Percentiles rank a stretch among this genome's conserved stretches.
Conservation (phyloP, 2,329 filamentous ascomycete species). For the Cercospora zeina region DNA sequence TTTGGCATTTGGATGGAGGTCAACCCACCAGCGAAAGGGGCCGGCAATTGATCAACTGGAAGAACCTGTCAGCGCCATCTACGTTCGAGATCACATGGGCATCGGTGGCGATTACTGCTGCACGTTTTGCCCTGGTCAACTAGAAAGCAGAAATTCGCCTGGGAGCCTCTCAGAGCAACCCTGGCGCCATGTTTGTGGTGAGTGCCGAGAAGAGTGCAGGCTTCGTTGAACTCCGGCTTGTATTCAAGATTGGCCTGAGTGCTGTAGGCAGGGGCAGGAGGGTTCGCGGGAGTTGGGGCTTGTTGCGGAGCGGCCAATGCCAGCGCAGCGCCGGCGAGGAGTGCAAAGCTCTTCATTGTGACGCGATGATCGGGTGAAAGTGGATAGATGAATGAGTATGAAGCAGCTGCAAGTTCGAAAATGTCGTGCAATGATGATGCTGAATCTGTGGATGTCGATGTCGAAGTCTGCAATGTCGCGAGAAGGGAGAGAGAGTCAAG, state of each 20-base stretch:
- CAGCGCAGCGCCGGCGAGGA: neutral
- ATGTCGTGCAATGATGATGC: neutral
- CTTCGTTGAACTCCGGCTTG: slow-evolving; percentile 14
- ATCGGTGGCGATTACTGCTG: slow-evolving; percentile 10
- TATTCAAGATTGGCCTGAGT: neutral
- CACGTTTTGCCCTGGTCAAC: slow-evolving; percentile 2
- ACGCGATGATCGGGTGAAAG: neutral
- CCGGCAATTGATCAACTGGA: slow-evolving; percentile 17
- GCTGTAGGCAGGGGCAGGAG: neutral
- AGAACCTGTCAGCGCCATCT: neutral
- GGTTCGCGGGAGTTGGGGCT: too few species aligned
- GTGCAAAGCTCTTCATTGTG: slow-evolving; percentile 1
- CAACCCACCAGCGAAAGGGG: slow-evolving; percentile 15
- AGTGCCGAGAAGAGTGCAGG: slow-evolving; percentile 20
- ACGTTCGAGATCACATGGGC: neutral
- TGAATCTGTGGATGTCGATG: neutral
- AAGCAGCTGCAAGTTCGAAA: neutral
- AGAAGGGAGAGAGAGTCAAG: neutral
- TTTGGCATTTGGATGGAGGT: slow-evolving; percentile 14
- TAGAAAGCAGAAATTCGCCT: slow-evolving; percentile 16
- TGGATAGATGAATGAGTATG: neutral
- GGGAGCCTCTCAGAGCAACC: too few species aligned
- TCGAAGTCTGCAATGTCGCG: neutral
- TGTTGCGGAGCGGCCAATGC: slow-evolving; percentile 5
- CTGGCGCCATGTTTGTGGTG: neutral